These are phyloP conservation scores for Triglochin maritima DNA, from an alignment of 106 monocot species.

Conservation along the genomic window DNA sequence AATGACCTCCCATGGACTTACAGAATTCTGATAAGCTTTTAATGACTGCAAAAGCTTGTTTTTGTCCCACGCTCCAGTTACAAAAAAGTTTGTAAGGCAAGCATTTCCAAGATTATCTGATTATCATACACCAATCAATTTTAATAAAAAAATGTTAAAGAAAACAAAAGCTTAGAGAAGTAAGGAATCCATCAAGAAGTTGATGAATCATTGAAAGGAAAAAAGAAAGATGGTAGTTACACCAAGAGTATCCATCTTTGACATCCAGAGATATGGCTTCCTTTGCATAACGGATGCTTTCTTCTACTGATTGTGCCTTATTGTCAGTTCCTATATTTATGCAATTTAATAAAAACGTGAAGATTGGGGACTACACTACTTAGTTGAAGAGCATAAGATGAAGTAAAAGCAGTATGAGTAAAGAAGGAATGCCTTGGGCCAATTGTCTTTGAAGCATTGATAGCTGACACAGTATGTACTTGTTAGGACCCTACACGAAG, in stretches of 20 bases:
- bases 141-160: slow-evolving; percentile 23
- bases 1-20: slow-evolving; percentile 26
- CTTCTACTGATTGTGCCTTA: slow-evolving; percentile 49
- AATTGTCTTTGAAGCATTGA: slow-evolving; percentile 98
- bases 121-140: not conserved
- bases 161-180: not conserved
- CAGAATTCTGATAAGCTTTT: slow-evolving; percentile 97
- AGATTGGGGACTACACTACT: not conserved
- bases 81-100: slow-evolving; percentile 77
- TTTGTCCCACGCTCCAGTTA: slow-evolving; percentile 79
- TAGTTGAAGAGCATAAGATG: not conserved
- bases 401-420: not conserved
- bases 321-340: slow-evolving; percentile 47
- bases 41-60: slow-evolving; percentile 70
- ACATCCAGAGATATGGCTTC: slow-evolving; percentile 84
- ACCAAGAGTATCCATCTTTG: slow-evolving; percentile 97
- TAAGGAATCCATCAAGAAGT: not conserved
- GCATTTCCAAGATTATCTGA: slow-evolving; percentile 97
- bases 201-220: not conserved
- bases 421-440: slow-evolving; percentile 61
- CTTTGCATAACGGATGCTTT: slow-evolving; percentile 87
- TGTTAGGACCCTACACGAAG: slow-evolving; percentile 60
- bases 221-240: slow-evolving; percentile 27
- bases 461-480: slow-evolving; percentile 75
- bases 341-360: not conserved